Conservation (phyloP, 108 stramenopile species). For the Nitzschia palea region DNA sequence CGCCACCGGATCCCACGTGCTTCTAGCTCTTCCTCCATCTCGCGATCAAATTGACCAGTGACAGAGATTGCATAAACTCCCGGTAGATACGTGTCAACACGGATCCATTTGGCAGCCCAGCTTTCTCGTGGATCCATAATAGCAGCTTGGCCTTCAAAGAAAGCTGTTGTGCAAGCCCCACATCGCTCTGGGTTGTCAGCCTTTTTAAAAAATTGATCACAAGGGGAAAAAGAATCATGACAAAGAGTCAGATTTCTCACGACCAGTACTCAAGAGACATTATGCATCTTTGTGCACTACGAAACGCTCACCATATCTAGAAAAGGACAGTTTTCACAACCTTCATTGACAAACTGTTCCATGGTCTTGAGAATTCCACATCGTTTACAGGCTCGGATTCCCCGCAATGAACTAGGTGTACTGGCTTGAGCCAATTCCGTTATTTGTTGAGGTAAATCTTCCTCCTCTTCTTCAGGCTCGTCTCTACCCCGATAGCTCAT, state of each 20-base stretch:
- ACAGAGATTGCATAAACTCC: constrained; percentile 87
- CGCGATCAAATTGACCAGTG: constrained; percentile 80
- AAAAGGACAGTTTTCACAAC: constrained; percentile 92
- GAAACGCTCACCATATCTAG: constrained; percentile 71
- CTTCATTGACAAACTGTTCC: constrained; percentile 85
- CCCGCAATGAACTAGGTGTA: constrained; percentile 68
- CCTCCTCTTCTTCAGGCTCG: constrained; percentile 50
- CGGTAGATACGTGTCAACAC: constrained; percentile 70
- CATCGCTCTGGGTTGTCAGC: constrained; percentile 67
- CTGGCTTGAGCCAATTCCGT: constrained; percentile 78
- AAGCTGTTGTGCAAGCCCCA: constrained; percentile 80
- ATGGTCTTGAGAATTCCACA: constrained; percentile 89
- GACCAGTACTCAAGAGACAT: too few species aligned
- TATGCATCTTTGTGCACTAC: too few species aligned
- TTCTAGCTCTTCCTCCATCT: constrained; percentile 86
- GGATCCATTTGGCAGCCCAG: constrained; percentile 90
- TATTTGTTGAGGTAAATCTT: constrained; percentile 71
- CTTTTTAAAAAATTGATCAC: too few species aligned
- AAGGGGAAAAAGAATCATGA: too few species aligned
- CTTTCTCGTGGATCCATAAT: constrained; percentile 89
- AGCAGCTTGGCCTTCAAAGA: constrained; percentile 85
- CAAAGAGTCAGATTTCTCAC: too few species aligned
- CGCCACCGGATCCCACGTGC: constrained; percentile 80
- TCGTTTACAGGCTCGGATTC: constrained; percentile 86
- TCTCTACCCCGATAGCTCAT: constrained; percentile 21